These are phyloP conservation scores for Fomitopsis serialis DNA, from an alignment of 768 basidiomycete species.

Conservation along the genomic window DNA sequence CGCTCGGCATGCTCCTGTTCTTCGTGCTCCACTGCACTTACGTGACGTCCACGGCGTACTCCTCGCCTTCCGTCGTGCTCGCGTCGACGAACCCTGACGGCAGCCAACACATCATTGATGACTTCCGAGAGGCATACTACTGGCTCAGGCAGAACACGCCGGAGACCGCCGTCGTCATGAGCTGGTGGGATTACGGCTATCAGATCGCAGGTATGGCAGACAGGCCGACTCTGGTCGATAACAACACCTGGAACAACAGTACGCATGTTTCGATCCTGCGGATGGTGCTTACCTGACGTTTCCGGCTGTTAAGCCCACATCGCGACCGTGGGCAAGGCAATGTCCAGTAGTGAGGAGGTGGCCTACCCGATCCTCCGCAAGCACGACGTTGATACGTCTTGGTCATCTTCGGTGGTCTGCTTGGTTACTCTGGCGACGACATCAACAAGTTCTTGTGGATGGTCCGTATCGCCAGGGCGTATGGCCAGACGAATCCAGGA, in stretches of 20 bases:
- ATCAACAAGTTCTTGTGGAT: slow-evolving; percentile 99
- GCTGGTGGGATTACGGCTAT: slow-evolving; percentile 99
- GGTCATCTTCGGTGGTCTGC: slow-evolving; percentile 92
- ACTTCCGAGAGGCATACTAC: slow-evolving; percentile 99
- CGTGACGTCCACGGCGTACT: slow-evolving; percentile 93
- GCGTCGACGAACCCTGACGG: slow-evolving; percentile 79
- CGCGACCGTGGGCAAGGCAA: slow-evolving; percentile 97
- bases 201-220: slow-evolving; percentile 99
- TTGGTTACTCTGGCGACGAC: slow-evolving; percentile 98
- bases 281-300: not conserved
- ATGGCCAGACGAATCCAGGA: slow-evolving; percentile 99
- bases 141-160: slow-evolving; percentile 97
- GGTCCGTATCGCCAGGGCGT: slow-evolving; percentile 94
- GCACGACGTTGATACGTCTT: slow-evolving; percentile 98
- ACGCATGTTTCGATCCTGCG: slow-evolving; percentile 24
- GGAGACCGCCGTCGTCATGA: slow-evolving; percentile 91
- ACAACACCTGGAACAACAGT: slow-evolving; percentile 99
- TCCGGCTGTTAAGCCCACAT: slow-evolving; percentile 67
- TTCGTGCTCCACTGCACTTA: slow-evolving; percentile 97
- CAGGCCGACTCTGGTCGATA: slow-evolving; percentile 92
- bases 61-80: slow-evolving; percentile 95
- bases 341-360: slow-evolving; percentile 90
- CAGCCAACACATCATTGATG: slow-evolving; percentile 91
- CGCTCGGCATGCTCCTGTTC: slow-evolving; percentile 73
- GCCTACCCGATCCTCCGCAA: slow-evolving; percentile 96